Evolutionary conservation across 352 stramenopile species (phyloP).

Genomic region (Phytopythium ostracodes): DNA sequence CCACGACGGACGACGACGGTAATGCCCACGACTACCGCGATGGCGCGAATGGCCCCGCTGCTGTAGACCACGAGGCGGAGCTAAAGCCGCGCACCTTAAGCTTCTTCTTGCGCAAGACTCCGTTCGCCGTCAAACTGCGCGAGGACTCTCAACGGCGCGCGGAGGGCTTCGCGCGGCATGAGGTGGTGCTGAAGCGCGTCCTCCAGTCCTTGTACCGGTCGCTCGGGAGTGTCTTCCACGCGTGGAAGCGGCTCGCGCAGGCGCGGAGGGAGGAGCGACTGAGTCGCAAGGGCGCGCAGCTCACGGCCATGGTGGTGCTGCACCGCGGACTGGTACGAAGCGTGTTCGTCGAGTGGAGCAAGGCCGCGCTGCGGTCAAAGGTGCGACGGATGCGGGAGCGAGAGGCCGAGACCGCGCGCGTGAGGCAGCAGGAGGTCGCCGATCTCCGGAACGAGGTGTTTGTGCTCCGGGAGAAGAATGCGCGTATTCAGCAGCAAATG

Average conservation of each 20-base stretch:
- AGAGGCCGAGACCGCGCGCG: constrained; percentile 16
- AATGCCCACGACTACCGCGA: constrained; percentile 8
- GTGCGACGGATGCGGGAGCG: constrained; percentile 21
- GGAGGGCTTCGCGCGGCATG: constrained; percentile 31
- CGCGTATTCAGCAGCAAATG: constrained; percentile 12
- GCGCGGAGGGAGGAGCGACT: constrained; percentile 34
- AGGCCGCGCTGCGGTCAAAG: constrained; percentile 18
- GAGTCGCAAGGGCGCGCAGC: constrained; percentile 40
- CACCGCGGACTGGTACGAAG: constrained; percentile 40
- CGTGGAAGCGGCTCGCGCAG: constrained; percentile 37
- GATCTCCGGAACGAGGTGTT: constrained; percentile 38
- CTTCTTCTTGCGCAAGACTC: constrained; percentile 42
- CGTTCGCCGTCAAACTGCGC: constrained; percentile 37
- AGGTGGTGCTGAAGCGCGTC: constrained; percentile 42
- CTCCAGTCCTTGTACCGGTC: constrained; percentile 51
- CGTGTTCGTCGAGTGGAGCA: constrained; percentile 56
- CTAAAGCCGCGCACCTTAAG: constrained; percentile 25
- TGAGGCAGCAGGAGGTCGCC: constrained; percentile 28
- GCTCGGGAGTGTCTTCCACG: constrained; percentile 49
- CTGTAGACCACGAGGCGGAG: neutral
- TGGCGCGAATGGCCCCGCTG: neutral
- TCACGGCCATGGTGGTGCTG: constrained; percentile 48
- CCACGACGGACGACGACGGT: neutral
- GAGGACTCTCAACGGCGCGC: constrained; percentile 28
- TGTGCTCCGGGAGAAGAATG: constrained; percentile 29